These are phyloP conservation scores for Ceratocystis diversiconidia DNA, from an alignment of 2,329 filamentous ascomycete species.

Conservation along the genomic window DNA sequence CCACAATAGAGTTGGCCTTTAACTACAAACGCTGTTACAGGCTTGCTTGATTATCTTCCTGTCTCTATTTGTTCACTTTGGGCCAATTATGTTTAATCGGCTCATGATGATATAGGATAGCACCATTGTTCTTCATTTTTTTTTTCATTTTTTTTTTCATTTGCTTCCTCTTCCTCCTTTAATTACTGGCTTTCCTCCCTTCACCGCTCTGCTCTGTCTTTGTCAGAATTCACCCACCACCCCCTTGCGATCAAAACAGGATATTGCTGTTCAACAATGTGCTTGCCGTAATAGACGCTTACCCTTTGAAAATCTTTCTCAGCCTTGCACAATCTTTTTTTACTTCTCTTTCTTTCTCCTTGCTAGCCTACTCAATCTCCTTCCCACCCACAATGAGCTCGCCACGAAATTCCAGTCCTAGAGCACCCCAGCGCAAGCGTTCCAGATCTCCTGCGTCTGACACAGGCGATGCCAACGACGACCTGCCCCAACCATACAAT, in stretches of 20 bases:
- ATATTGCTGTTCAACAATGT: conserved; percentile 2
- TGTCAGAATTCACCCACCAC: background rate
- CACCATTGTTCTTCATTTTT: background rate
- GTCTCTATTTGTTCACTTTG: background rate
- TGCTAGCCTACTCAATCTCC: too few species aligned
- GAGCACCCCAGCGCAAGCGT: conserved; percentile 26
- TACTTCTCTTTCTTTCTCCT: background rate
- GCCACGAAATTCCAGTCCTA: background rate
- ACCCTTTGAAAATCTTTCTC: background rate
- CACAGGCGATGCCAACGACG: conserved; percentile 22
- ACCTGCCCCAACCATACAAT: conserved; percentile 46
- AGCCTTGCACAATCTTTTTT: background rate
- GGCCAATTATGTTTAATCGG: too few species aligned
- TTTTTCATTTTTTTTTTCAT: background rate
- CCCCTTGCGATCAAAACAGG: background rate
- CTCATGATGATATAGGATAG: background rate
- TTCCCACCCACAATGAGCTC: background rate
- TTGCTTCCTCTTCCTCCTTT: background rate
- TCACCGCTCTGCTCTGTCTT: background rate
- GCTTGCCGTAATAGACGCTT: background rate
- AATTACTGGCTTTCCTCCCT: background rate
- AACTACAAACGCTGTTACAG: background rate
- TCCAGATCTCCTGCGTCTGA: conserved; percentile 24
- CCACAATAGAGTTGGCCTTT: background rate
- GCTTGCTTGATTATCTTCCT: background rate